A percentile compares a stretch with the other conserved stretches of the same genome.
phyloP scores from a whole-genome alignment of 1,139 yeast genomes.

The Blastobotrys malaysiensis region DNA sequence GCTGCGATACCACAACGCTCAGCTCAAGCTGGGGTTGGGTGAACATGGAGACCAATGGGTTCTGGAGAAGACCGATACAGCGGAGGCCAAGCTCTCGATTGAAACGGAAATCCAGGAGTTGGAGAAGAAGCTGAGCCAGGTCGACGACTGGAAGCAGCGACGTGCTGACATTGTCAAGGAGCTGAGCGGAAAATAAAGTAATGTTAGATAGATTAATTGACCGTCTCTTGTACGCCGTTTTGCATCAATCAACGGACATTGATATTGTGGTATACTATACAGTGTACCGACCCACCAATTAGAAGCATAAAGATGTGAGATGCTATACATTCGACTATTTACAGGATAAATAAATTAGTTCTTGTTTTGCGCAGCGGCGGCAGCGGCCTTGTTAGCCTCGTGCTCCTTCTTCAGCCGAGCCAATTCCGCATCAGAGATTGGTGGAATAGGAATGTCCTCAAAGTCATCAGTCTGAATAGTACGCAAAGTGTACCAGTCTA shows the following conservation, averaged over 20 bases:
- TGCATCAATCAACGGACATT: neutral
- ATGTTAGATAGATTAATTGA: neutral
- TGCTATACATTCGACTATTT: slow-evolving; percentile 1
- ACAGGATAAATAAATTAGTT: slow-evolving; percentile 1
- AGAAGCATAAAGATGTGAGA: neutral
- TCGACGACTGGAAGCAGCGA: slow-evolving; percentile 30
- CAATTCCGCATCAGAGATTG: slow-evolving; percentile 73
- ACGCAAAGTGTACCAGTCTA: slow-evolving; percentile 56
- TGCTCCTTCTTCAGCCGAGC: slow-evolving; percentile 43
- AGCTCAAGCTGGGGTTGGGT: slow-evolving; percentile 58
- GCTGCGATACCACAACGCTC: slow-evolving; percentile 74
- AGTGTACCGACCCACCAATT: neutral
- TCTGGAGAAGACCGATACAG: slow-evolving; percentile 31
- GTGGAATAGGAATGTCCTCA: slow-evolving; percentile 88
- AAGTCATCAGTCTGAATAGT: slow-evolving; percentile 78
- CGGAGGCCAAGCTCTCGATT: slow-evolving; percentile 30
- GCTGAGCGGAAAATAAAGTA: slow-evolving; percentile 16
- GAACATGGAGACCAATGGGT: slow-evolving; percentile 47
- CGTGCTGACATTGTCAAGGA: slow-evolving; percentile 29
- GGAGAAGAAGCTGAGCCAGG: slow-evolving; percentile 27
- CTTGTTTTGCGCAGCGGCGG: neutral
- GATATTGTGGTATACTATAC: too few species aligned
- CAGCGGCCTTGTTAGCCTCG: slow-evolving; percentile 4
- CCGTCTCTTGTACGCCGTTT: neutral
- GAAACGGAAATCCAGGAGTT: slow-evolving; percentile 34